Evolutionary conservation across 176 grass and related monocot species (phyloP).

Genomic region (Musa schizocarpa): DNA sequence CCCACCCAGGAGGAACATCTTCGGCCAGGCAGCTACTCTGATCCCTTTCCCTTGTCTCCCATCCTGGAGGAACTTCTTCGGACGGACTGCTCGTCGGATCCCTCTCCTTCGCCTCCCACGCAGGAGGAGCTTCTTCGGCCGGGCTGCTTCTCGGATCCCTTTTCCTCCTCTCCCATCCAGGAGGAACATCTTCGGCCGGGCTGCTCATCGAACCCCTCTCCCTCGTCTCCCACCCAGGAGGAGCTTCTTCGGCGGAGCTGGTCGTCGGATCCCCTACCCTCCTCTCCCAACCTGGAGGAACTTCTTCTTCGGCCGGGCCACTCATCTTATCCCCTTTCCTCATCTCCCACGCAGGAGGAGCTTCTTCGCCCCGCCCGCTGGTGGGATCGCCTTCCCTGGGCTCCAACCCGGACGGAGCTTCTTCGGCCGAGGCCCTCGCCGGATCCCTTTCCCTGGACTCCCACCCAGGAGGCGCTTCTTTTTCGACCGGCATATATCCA

Average conservation of each 20-base stretch:
- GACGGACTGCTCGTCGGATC: not conserved
- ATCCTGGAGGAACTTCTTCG: not conserved
- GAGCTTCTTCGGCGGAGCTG: not conserved
- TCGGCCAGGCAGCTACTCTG: not conserved
- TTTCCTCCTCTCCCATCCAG: not conserved
- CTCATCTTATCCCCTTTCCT: not conserved
- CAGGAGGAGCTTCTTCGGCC: not conserved
- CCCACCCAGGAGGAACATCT: conserved; percentile 4
- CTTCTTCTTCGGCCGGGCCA: not conserved
- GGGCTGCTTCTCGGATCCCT: not conserved
- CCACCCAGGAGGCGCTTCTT: not conserved
- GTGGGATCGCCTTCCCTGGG: not conserved
- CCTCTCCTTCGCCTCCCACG: not conserved
- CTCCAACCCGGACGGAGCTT: not conserved
- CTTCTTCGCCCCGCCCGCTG: not conserved
- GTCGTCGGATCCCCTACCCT: not conserved
- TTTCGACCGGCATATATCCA: not conserved
- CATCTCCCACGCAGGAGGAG: not conserved
- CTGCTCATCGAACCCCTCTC: too few species aligned
- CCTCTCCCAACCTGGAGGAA: not conserved
- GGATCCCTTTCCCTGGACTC: not conserved
- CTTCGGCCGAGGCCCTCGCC: not conserved
- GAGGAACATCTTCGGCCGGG: not conserved
- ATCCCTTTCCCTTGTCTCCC: not conserved
- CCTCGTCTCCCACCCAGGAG: not conserved